phyloP scores from a whole-genome alignment of 371 early-diverging fungal genomes.

The Paraphysoderma sedebokerense region DNA sequence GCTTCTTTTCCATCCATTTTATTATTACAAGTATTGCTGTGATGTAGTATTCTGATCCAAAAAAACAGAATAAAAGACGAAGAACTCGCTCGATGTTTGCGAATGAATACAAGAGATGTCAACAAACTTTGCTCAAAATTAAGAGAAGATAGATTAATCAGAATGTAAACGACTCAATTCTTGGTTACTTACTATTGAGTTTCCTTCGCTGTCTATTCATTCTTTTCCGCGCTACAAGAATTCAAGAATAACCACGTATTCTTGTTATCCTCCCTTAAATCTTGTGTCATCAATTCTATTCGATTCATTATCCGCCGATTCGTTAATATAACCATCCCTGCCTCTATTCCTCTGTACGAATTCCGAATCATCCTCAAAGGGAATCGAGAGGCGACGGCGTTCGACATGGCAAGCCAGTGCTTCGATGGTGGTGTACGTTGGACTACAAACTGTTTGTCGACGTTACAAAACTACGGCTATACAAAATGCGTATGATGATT shows the following conservation, averaged over 20 bases:
- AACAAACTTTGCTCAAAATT: constrained; percentile 63
- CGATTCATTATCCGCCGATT: neutral
- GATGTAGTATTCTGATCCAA: constrained; percentile 3
- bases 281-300: neutral
- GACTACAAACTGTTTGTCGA: constrained; percentile 87
- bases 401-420: too few relatives aligned
- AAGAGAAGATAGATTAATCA: constrained; percentile 51
- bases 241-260: neutral
- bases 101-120: constrained; percentile 49
- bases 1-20: neutral
- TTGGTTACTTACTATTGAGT: constrained; percentile 3
- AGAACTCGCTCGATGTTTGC: constrained; percentile 46
- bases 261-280: neutral
- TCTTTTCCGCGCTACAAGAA: neutral
- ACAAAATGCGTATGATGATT: constrained; percentile 57
- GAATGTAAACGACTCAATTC: constrained; percentile 28
- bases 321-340: neutral
- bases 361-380: constrained; percentile 42
- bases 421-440: constrained; percentile 64
- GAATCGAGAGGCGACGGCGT: too few relatives aligned
- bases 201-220: constrained; percentile 2
- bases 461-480: constrained; percentile 80
- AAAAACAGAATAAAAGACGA: constrained; percentile 47
- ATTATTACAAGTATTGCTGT: neutral
- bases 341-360: constrained; percentile 38